A percentile compares a stretch with the other conserved stretches of the same genome.
These are phyloP conservation scores for Rugosomyces carneus DNA, from an alignment of 1,284 basidiomycete species.

Conservation along the genomic window DNA sequence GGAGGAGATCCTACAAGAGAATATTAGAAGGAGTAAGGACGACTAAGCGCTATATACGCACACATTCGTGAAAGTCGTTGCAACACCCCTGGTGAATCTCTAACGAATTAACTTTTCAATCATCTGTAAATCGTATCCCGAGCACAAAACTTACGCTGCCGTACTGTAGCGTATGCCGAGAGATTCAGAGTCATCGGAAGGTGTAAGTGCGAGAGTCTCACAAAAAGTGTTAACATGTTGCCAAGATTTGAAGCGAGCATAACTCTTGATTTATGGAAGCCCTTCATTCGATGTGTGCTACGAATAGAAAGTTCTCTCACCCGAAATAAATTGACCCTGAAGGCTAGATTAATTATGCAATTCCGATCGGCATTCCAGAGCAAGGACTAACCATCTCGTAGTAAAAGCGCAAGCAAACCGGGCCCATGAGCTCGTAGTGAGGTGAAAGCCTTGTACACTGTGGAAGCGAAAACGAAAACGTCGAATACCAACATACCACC, in stretches of 20 bases:
- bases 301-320: slow-evolving; percentile 17
- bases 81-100: slow-evolving; percentile 26
- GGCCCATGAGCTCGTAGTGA: slow-evolving; percentile 19
- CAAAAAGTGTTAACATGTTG: slow-evolving; percentile 31
- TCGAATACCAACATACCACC: slow-evolving; percentile 35
- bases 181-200: slow-evolving; percentile 9
- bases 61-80: slow-evolving; percentile 32
- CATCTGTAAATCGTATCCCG: neutral
- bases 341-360: neutral
- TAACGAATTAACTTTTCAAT: slow-evolving; percentile 5
- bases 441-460: slow-evolving; percentile 33
- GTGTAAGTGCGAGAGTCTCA: neutral
- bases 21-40: neutral
- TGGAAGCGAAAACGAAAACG: slow-evolving; percentile 32
- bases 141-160: slow-evolving; percentile 11
- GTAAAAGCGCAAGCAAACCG: slow-evolving; percentile 25
- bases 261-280: slow-evolving; percentile 22
- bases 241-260: slow-evolving; percentile 28
- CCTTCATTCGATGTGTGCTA: neutral
- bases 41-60: slow-evolving; percentile 14
- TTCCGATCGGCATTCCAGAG: too few relatives aligned
- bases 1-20: slow-evolving; percentile 32
- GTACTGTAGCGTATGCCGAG: slow-evolving; percentile 14
- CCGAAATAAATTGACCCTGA: slow-evolving; percentile 32
- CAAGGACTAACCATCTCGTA: slow-evolving; percentile 26